Conservation (phyloP, 768 basidiomycete species). For the Kwoniella shandongensis region DNA sequence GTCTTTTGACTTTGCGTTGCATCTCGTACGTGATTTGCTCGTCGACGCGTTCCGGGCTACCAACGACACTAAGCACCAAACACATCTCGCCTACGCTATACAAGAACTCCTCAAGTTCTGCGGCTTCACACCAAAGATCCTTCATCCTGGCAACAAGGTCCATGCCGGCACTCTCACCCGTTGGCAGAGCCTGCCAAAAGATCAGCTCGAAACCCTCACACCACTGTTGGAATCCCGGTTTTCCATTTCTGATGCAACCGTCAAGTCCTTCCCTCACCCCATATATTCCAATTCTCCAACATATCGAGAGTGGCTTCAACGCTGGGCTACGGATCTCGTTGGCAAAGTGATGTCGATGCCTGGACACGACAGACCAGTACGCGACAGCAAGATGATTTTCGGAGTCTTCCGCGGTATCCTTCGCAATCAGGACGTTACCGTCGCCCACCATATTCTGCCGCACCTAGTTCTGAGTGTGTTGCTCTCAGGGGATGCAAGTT, state of each 20-base stretch:
- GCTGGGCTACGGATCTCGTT: conserved; percentile 82
- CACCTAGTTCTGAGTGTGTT: conserved; percentile 86
- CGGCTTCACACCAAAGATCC: conserved; percentile 74
- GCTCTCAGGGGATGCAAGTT: conserved; percentile 68
- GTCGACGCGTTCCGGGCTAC: conserved; percentile 89
- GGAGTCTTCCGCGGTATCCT: conserved; percentile 73
- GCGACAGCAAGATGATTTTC: conserved; percentile 68
- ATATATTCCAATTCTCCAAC: conserved; percentile 75
- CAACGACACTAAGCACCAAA: conserved; percentile 89
- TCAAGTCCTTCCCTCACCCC: conserved; percentile 60
- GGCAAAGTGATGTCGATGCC: conserved; percentile 50
- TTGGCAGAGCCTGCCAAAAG: conserved; percentile 77
- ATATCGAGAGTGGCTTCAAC: conserved; percentile 94
- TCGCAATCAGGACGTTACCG: conserved; percentile 79
- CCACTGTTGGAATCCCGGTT: conserved; percentile 67
- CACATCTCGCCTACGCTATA: conserved; percentile 81
- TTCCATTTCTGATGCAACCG: conserved; percentile 57
- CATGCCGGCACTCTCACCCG: conserved; percentile 67
- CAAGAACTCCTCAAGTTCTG: conserved; percentile 88
- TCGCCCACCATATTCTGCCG: conserved; percentile 87
- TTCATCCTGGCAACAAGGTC: conserved; percentile 59
- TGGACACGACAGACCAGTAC: conserved; percentile 46
- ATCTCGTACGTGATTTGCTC: conserved; percentile 80
- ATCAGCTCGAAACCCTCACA: conserved; percentile 79
- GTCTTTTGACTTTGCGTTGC: conserved; percentile 72